These are phyloP conservation scores for Aureobasidium pullulans DNA, from an alignment of 2,329 filamentous ascomycete genomes.

Conservation along the genomic window DNA sequence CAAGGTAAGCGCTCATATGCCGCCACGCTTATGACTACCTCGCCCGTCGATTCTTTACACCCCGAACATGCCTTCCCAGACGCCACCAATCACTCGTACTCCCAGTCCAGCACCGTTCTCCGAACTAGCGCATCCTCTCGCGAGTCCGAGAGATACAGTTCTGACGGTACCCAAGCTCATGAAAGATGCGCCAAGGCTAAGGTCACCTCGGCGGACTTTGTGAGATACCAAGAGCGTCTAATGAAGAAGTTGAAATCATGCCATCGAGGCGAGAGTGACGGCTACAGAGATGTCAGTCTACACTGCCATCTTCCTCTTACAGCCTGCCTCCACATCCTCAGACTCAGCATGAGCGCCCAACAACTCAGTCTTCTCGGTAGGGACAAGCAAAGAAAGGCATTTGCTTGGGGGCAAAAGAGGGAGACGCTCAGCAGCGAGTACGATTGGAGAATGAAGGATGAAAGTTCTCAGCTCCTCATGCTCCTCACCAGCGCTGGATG, in stretches of 20 bases:
- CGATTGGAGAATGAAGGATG: slow-evolving; percentile 29
- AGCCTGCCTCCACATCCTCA: slow-evolving; percentile 27
- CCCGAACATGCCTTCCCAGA: slow-evolving; percentile 23
- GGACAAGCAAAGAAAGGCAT: slow-evolving; percentile 26
- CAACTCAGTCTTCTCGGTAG: slow-evolving; percentile 24
- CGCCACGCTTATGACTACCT: slow-evolving; percentile 20
- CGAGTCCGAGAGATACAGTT: background rate
- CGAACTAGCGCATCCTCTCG: background rate
- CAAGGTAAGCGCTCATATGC: slow-evolving; percentile 20
- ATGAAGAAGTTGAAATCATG: slow-evolving; percentile 15
- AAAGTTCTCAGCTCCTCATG: slow-evolving; percentile 31
- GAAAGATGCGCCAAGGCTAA: slow-evolving; percentile 18
- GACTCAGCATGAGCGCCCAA: slow-evolving; percentile 19
- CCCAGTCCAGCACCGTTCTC: slow-evolving; percentile 15
- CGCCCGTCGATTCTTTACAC: slow-evolving; percentile 14
- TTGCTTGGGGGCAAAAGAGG: slow-evolving; percentile 29
- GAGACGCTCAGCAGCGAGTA: slow-evolving; percentile 25
- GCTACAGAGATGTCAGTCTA: slow-evolving; percentile 21
- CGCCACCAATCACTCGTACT: slow-evolving; percentile 21
- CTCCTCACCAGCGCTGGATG: slow-evolving; percentile 33
- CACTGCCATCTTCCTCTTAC: slow-evolving; percentile 25
- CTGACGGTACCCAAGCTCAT: slow-evolving; percentile 7
- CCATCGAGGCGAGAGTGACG: slow-evolving; percentile 12
- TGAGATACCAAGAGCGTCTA: slow-evolving; percentile 22
- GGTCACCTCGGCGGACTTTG: slow-evolving; percentile 19